Evolutionary conservation across 768 basidiomycete species (phyloP).

Genomic region (Rhodotorula kratochvilovae): DNA sequence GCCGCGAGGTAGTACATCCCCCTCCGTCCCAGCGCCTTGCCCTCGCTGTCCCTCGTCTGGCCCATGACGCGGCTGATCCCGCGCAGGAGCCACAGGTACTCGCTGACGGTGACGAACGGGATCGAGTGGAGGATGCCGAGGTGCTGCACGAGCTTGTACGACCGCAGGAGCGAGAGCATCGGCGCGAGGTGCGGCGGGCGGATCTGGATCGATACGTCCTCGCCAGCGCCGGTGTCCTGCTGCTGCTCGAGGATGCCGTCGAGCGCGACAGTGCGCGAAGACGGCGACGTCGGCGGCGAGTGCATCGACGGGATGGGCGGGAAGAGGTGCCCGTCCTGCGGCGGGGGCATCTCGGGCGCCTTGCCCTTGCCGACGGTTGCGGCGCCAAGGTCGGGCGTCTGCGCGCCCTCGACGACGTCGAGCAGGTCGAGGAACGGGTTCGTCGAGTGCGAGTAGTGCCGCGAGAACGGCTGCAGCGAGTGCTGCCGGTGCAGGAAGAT

Average conservation of each 20-base stretch:
- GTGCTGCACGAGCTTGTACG: constrained; percentile 74
- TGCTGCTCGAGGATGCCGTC: neutral
- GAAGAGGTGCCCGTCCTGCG: constrained; percentile 15
- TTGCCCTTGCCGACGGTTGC: neutral
- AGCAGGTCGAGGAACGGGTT: constrained; percentile 97
- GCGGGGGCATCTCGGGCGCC: neutral
- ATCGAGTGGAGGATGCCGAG: constrained; percentile 74
- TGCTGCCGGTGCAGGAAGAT: constrained; percentile 98
- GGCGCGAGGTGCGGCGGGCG: constrained; percentile 61
- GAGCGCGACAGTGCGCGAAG: neutral
- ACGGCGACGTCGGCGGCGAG: constrained; percentile 8
- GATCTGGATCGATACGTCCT: constrained; percentile 56
- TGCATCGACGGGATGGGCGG: constrained; percentile 28
- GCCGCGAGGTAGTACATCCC: constrained; percentile 96
- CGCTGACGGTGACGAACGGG: constrained; percentile 88
- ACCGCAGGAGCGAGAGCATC: constrained; percentile 66
- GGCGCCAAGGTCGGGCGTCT: neutral
- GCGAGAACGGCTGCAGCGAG: constrained; percentile 92
- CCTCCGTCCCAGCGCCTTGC: constrained; percentile 55
- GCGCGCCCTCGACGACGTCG: constrained; percentile 53
- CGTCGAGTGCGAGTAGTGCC: constrained; percentile 96
- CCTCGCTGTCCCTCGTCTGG: constrained; percentile 25
- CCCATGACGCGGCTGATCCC: constrained; percentile 58
- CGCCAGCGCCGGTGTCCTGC: neutral
- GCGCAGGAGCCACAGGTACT: constrained; percentile 87